Percentiles rank a stretch among this genome's conserved stretches.
phyloP scores from a whole-genome alignment of 1,284 basidiomycete genomes.

The Farysia itapuensis region DNA sequence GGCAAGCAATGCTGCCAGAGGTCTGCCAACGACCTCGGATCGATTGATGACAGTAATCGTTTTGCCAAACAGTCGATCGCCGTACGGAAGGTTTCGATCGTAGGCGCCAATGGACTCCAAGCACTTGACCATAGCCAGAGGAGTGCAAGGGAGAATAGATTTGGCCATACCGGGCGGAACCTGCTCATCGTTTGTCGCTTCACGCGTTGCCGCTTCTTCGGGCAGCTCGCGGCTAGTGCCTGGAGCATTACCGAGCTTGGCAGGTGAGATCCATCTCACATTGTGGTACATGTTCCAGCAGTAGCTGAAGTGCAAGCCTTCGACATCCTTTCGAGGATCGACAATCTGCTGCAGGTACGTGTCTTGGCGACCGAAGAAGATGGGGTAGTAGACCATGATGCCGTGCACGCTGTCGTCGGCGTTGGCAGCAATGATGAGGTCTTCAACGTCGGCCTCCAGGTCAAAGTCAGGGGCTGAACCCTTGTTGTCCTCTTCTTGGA shows the following conservation, averaged over 20 bases:
- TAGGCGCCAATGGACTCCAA: slow-evolving; percentile 89
- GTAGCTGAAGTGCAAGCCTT: slow-evolving; percentile 79
- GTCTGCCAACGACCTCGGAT: slow-evolving; percentile 93
- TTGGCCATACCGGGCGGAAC: slow-evolving; percentile 78
- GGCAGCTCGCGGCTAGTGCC: slow-evolving; percentile 51
- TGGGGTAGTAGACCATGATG: slow-evolving; percentile 77
- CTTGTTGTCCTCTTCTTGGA: slow-evolving; percentile 68
- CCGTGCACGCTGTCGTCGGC: slow-evolving; percentile 82
- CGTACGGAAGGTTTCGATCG: slow-evolving; percentile 86
- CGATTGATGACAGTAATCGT: slow-evolving; percentile 94
- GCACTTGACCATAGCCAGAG: slow-evolving; percentile 88
- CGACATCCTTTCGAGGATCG: slow-evolving; percentile 93
- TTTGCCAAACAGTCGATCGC: slow-evolving; percentile 89
- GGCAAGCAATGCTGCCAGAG: slow-evolving; percentile 85
- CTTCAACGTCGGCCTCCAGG: slow-evolving; percentile 67
- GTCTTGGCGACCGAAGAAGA: slow-evolving; percentile 68
- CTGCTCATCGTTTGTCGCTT: slow-evolving; percentile 31
- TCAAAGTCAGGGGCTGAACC: slow-evolving; percentile 70
- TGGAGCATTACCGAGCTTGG: slow-evolving; percentile 54
- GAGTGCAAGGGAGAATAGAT: slow-evolving; percentile 94
- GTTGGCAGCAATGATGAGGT: slow-evolving; percentile 66
- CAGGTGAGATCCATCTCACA: slow-evolving; percentile 56
- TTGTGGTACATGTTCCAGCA: slow-evolving; percentile 61
- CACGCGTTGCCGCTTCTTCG: slow-evolving; percentile 28
- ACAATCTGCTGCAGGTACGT: slow-evolving; percentile 95